Base-by-base conservation (phyloP, 2,329 filamentous ascomycete genomes). In the Fusarium heterosporum region DNA sequence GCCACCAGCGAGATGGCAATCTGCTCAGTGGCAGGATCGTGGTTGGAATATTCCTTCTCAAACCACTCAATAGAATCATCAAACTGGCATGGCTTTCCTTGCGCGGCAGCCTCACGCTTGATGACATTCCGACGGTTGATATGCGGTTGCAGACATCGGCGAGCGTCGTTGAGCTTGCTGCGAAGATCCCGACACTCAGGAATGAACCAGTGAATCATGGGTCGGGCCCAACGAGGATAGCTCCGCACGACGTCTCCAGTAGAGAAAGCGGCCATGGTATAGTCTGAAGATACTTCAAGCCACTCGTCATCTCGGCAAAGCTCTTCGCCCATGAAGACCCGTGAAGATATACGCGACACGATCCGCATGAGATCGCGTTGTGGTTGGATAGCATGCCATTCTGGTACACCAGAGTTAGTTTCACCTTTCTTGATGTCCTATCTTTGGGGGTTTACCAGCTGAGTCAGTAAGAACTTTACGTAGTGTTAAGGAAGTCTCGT, bases 11-110 rank as follows among this genome's bases (percentile, higher is more conserved):
- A 77, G 19, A 77, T 71, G 3, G 17, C 14, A 2, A 74, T 43
- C 30, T 74, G 73, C 0, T 53, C 46, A 4, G 43, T 36, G 13
- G 58, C 66, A 3, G 64, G 49, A 22, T 74, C 59, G 6, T 66
- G 61, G 1, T 59, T 55, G 9, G 83, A 8, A 5, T 83, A 41
- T 79, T 77, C n/a, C 78, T 77, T 58, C n/a, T 87, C 85, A 55
- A 81, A 78, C 86, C 86, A 88, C 11, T 81, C 85, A 32, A 88
- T 75, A 58, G 83, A 84, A 74, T 87, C 85, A 26, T 11, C 55
- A 64, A 39, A 43, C 6, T 17, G 26, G 0, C 26, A 45, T 2
- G 30, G 29, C 8, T 47, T 32, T 8, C 45, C 45, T 8, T 42
- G 14, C 4, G 38, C 12, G 13, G n/a, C 6, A 4, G 58, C 47